A percentile compares a stretch with the other conserved stretches of the same genome.
phyloP scores from a whole-genome alignment of 108 stramenopile species.

The Phaeodactylum tricornutum region DNA sequence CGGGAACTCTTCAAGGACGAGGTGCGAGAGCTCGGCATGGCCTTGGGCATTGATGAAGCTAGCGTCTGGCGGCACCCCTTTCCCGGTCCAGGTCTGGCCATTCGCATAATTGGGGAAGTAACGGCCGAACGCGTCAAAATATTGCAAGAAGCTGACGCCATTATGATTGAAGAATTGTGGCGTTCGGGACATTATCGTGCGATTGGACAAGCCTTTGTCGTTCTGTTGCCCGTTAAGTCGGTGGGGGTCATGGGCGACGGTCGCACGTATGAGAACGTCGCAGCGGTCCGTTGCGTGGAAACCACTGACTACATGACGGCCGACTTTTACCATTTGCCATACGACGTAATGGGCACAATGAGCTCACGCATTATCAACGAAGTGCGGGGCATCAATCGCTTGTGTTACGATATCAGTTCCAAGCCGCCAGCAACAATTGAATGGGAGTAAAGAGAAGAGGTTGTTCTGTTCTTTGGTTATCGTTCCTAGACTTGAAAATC shows the following conservation, averaged over 20 bases:
- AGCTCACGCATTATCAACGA: conserved; percentile 96
- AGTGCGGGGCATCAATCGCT: conserved; percentile 93
- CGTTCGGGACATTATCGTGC: conserved; percentile 86
- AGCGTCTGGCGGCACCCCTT: conserved; percentile 98
- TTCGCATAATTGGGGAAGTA: conserved; percentile 90
- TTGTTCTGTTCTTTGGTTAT: too few species aligned
- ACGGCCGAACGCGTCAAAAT: conserved; percentile 82
- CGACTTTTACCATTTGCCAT: conserved; percentile 96
- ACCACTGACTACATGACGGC: conserved; percentile 99
- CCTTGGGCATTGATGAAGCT: conserved; percentile 90
- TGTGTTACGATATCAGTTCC: conserved; percentile 97
- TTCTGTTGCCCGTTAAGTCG: conserved; percentile 89
- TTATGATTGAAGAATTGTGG: conserved; percentile 90
- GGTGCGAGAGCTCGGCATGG: conserved; percentile 84
- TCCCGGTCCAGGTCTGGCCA: conserved; percentile 98
- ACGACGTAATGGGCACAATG: conserved; percentile 89
- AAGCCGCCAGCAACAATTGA: conserved; percentile 99
- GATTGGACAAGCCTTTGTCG: conserved; percentile 97
- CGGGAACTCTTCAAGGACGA: conserved; percentile 99
- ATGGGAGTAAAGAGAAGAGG: conserved; percentile 98
- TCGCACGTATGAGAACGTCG: conserved; percentile 89
- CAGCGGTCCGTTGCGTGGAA: conserved; percentile 87
- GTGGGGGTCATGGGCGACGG: conserved; percentile 99
- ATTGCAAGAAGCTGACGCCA: conserved; percentile 92
- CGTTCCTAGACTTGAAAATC: too few species aligned